Evolutionary conservation across 2,329 filamentous ascomycete species (phyloP).

Genomic region (Colletotrichum sp.): DNA sequence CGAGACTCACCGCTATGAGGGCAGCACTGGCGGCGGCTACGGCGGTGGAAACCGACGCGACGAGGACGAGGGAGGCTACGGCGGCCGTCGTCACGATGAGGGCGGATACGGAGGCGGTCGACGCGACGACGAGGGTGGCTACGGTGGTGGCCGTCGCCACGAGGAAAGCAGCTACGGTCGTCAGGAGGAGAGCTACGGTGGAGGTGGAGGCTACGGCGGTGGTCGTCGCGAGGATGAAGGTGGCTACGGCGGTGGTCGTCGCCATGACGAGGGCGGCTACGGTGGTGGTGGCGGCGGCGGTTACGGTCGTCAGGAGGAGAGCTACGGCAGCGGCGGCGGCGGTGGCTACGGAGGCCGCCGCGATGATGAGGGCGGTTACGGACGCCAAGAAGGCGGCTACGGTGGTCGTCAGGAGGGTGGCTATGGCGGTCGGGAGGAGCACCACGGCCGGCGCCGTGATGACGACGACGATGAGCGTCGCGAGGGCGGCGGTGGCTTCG

Average conservation of each 20-base stretch:
- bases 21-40: conserved; percentile 33
- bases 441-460: conserved; percentile 19
- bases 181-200: conserved; percentile 17
- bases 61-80: conserved; percentile 29
- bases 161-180: conserved; percentile 14
- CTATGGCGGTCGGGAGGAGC: conserved; percentile 19
- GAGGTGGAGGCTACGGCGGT: conserved; percentile 28
- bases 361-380: not conserved
- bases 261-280: conserved; percentile 19
- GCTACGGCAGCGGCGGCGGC: conserved; percentile 27
- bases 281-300: not conserved
- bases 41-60: conserved; percentile 3
- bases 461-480: conserved; percentile 3
- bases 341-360: conserved; percentile 1
- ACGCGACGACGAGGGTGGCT: conserved; percentile 21
- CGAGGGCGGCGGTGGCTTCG: conserved; percentile 22
- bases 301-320: conserved; percentile 25
- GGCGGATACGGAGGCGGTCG: conserved; percentile 5
- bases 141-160: conserved; percentile 26
- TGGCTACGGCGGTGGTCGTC: conserved; percentile 27
- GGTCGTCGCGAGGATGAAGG: conserved; percentile 24
- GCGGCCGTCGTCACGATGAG: conserved; percentile 21
- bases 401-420: conserved; percentile 24
- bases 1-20: conserved; percentile 54
- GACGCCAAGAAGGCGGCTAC: conserved; percentile 23